Evolutionary conservation across 139 green algal species (phyloP), one percentile per base, ranked within the genome.

Genomic region (Coccomyxa sp.): DNA sequence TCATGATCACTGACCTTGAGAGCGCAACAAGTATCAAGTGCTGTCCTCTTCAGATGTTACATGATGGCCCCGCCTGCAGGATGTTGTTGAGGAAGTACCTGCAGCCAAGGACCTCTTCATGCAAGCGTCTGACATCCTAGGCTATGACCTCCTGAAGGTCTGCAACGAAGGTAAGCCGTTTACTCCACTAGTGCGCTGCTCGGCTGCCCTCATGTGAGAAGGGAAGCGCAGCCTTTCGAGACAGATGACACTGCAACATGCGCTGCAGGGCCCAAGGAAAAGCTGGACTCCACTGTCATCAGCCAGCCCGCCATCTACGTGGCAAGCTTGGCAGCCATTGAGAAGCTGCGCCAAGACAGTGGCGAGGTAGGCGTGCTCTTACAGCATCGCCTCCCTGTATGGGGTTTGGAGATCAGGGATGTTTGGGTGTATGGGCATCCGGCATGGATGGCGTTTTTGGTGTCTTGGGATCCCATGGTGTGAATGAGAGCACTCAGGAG

Each of bases 271-370:
- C 97, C 97, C 44, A 97, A 97, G 88, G 97, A 99, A 70, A 95
- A 95, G 86, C 90, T 99, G 39, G 92, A 99, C 89, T 93, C 88
- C 50, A 99, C 97, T 33, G 95, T 85, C 24, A 83, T 98, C 71
- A 94, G 86, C 83, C 96, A 99, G 91, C 97, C 97, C 6, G 97
- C 97, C 55, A 99, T 99, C 83, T 99, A 97, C 81, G 97, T 99
- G 4, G 85, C 92, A 68, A 95, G 85, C 70, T 82, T 99, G 79
- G 97, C 97, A 40, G 97, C 96, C 22, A 77, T 99, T 50, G 96
- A 99, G 90, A 95, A 97, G 89, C 87, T 99, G 75, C 88, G 84
- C 8, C 83, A 86, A 31, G 88, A 83, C 24, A 91, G 97, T 76
- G 92, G 89, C 35, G 84, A 91, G 58, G 84, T 82, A 74, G 39